Base-by-base conservation (phyloP, 2,329 filamentous ascomycete species). In the Leptographium lundbergii region DNA sequence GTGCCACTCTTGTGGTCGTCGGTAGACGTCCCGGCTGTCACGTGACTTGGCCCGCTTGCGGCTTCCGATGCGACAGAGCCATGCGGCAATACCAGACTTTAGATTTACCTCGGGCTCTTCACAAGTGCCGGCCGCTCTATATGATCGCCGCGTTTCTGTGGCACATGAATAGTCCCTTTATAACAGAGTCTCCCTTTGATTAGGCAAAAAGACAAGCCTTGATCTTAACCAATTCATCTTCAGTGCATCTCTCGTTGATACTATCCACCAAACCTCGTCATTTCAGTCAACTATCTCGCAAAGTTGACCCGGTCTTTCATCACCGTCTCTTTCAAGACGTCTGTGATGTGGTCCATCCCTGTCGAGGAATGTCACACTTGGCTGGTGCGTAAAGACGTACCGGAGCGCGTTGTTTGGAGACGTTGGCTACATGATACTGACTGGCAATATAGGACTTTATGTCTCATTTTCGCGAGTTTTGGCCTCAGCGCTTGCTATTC, bases 391-490 rank as follows among this genome's bases (percentile, higher is more conserved):
- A 4, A 66, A 57, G 11, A 7, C n/a, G n/a, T 19, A 3, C 6
- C 24, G 10, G n/a, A 48, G n/a, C 45, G n/a, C n/a, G n/a, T n/a
- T n/a, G n/a, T 6, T 4, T 48, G n/a, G 4, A 11, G 13, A 10
- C 6, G 45, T 17, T 24, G 2, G n/a, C 10, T 25, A 5, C 7
- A 22, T 13, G 10, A 22, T 58, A 10, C 22, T 34, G 25, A 34
- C 14, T 9, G 10, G 14, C 13, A 42, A 42, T 25, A 34, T 50
- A 67, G 74, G 65, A 65, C 4, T 77, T 77, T 53, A 48, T 74
- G 2, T 68, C 72, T 0, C 72, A 74, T 47, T 77, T 77, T 52
- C 66, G 68, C 48, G 69, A 71, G 6, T 76, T 75, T 60, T 77
- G 74, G 73, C 74, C 75, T 1, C 64, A 65, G 11, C 61, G 62